A percentile compares a stretch with the other conserved stretches of the same genome.
phyloP scores from a whole-genome alignment of 129 eudicot genomes.

The Calendula officinalis region DNA sequence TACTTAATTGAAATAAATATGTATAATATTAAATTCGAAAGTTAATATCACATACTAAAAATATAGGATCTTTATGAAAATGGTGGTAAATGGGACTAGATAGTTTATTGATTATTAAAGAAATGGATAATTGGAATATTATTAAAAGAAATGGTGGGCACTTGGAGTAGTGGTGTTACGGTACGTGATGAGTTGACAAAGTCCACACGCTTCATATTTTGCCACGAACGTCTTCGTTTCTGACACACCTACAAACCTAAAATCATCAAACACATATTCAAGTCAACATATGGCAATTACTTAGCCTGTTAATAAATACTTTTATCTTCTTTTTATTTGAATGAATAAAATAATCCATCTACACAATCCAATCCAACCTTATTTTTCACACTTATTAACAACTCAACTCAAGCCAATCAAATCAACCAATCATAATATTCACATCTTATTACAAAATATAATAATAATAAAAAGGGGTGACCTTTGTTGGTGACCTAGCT shows the following conservation, averaged over 20 bases:
- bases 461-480: too few relatives aligned
- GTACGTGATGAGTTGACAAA: constrained; percentile 31
- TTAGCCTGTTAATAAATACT: background rate
- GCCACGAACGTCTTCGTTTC: constrained; percentile 32
- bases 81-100: background rate
- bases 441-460: too few relatives aligned
- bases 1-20: too few relatives aligned
- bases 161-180: constrained; percentile 25
- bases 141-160: constrained; percentile 7
- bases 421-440: too few relatives aligned
- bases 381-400: too few relatives aligned
- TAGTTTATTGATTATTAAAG: constrained; percentile 13
- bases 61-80: background rate
- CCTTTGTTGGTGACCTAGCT: too few relatives aligned
- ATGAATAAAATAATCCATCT: too few relatives aligned
- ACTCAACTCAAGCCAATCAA: too few relatives aligned
- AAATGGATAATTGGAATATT: constrained; percentile 9
- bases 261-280: background rate
- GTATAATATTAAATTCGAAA: too few relatives aligned
- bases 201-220: constrained; percentile 29
- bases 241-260: constrained; percentile 16
- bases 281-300: constrained; percentile 22
- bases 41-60: too few relatives aligned
- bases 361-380: too few relatives aligned
- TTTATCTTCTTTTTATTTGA: too few relatives aligned